Base-by-base conservation (phyloP, 495 filamentous ascomycete genomes). In the Cryomyces minteri region DNA sequence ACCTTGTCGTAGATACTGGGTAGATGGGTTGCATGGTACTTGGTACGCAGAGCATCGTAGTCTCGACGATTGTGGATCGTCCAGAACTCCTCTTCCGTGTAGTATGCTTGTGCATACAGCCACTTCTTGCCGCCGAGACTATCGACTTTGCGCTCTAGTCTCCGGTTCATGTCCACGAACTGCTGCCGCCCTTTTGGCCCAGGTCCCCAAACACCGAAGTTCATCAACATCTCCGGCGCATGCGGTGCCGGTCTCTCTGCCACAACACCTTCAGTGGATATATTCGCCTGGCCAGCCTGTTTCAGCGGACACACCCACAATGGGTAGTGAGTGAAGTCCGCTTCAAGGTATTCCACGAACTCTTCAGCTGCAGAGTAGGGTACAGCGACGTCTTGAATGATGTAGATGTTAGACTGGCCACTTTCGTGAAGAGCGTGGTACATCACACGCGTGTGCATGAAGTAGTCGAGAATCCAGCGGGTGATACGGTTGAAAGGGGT, bases 401-500 rank as follows among this genome's bases (percentile, higher is more conserved):
- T 57, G 50, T 72, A 72, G 41, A 66, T 59, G 29, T 62, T 62
- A 40, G 62, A 63, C 53, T 74, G 63, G 34, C 72, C 72, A 14
- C 65, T 69, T 30, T 63, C 70, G 59, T 78, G 72, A 3, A 77
- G 55, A 3, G 73, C 74, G 25, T 71, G 69, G 60, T 75, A 78
- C 54, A 78, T 67, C 66, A 76, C 75, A 12, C 76, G 62, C 40
- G 76, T 79, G 55, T 77, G 76, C 47, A 76, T 47, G 49, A 80
- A 77, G 55, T 73, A 68, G 53, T 81, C 73, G 8, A 80, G 70
- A 48, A 70, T 63, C 64, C 66, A 74, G 31, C 73, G 63, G 31
- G 67, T 73, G 52, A 72, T 52, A 32, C 62, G 60, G 18, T 59
- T 73, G 58, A 76, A 77, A 2, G 74, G 74, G 6, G 61, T 58